Evolutionary conservation across 2,329 filamentous ascomycete genomes (phyloP), one percentile per base, ranked within the genome.

Genomic region (Fusarium beomiforme): DNA sequence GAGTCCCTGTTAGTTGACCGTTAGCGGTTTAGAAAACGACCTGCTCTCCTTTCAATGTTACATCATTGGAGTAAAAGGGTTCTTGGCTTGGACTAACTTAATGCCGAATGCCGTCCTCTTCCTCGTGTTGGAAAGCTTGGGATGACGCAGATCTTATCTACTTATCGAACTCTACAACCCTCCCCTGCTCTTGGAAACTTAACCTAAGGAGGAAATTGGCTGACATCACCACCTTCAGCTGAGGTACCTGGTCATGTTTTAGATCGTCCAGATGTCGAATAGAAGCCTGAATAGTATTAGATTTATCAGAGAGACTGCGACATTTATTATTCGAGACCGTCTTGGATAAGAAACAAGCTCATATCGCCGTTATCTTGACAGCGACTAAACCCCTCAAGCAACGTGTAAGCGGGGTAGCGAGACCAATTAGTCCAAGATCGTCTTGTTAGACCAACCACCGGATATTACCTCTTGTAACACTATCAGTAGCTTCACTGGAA

Each of bases 371-470:
- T 47, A 37, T 46, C 24, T 54, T 12, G 26, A 44, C 21, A 24
- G 19, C 21, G 9, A 42, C 26, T 51, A 56, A 70, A 62, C 34
- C 46, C 26, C 63, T 50, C 47, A 46, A 43, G 7, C 36, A 60
- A 46, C 44, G 44, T 46, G 24, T 33, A 42, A 46, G 69, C 43
- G 69, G 69, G 69, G 69, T 55, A 65, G 12, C 19, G 7, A 14
- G 13, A 56, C 59, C 13, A 65, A 71, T 61, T 34, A 37, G 69
- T 46, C 21, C n/a, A 71, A 65, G 69, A 71, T 71, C 69, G 59
- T 23, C 69, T 21, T 43, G 1, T 46, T 24, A 47, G 44, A 42
- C 68, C 59, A 46, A 64, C 51, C 50, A 64, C 56, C 56, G 56
- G 47, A 67, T 46, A 63, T 63, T 62, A 67, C 56, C 57, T 55